A percentile compares a stretch with the other conserved stretches of the same genome.
Conservation (phyloP, 2,329 filamentous ascomycete genomes). For the Exophiala dermatitidis region DNA sequence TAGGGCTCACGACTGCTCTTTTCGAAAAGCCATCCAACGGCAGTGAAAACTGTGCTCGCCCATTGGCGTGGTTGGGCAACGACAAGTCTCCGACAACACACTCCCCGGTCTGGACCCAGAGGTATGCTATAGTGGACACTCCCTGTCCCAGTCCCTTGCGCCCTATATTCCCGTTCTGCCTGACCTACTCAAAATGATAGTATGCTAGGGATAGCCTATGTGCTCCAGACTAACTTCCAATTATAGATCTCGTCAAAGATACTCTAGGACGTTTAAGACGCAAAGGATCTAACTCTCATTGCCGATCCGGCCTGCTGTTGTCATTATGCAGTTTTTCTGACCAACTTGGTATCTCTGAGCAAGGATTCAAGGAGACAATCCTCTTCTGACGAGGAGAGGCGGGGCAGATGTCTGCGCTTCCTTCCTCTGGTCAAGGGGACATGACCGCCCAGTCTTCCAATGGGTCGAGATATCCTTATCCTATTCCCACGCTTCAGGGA, state of each 20-base stretch:
- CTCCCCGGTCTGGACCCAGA: not conserved
- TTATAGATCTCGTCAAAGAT: not conserved
- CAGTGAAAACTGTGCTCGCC: not conserved
- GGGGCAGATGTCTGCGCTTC: conserved; percentile 8
- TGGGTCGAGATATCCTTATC: conserved; percentile 7
- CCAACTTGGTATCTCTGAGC: not conserved
- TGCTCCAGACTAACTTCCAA: too few species aligned
- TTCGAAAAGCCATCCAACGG: too few species aligned
- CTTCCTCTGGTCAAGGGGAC: conserved; percentile 3
- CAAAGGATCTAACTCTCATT: not conserved
- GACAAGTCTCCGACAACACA: not conserved
- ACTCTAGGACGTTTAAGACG: not conserved
- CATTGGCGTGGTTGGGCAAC: not conserved
- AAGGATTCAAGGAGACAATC: not conserved
- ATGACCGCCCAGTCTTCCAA: conserved; percentile 2
- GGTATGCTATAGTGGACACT: not conserved
- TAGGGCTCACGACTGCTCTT: too few species aligned
- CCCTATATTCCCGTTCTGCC: too few species aligned
- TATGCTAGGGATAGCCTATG: too few species aligned
- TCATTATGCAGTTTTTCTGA: conserved; percentile 9
- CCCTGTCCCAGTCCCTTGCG: not conserved
- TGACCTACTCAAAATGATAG: too few species aligned
- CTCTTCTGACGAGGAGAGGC: not conserved
- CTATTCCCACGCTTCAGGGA: conserved; percentile 9
- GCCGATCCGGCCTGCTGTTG: not conserved